Base-by-base conservation (phyloP, 2,329 filamentous ascomycete species). In the Neophaeococcomyces mojaviensis region DNA sequence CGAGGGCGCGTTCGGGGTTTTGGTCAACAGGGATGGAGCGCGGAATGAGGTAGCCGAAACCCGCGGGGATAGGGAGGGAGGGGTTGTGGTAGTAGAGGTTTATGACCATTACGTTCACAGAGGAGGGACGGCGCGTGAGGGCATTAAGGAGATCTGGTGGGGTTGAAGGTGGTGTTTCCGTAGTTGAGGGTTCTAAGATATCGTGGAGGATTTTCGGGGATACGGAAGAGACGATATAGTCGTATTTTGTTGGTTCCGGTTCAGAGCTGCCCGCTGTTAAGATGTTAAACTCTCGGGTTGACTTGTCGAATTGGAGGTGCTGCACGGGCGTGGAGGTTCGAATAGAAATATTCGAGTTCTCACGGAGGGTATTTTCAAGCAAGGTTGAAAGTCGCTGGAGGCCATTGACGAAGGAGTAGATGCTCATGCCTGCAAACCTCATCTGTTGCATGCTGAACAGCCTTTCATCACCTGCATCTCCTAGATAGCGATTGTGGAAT, bases 21-120 rank as follows among this genome's bases (percentile, higher is more conserved):
- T 87, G 74, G 31, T 79, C 78, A 39, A 74, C 72, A 2, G 82
- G 76, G 1, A 86, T 74, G 13, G 81, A 81, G 49, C 81, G 79
- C 1, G 92, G 90, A 49, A 98, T 85, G 4, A 98, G 78, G 64
- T 97, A 97, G 53, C 92, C 92, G 61, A 97, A 94, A 15, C 89
- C 92, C 24, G 72, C 68, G 4, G 41, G 34, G 12, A 78, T 77
- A 39, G 86, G 72, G 30, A 94, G 68, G 47, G 77, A 60, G 5
- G 81, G 73, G 35, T 79, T 72, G 1, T 74, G 70, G 64, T 84
- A 98, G 74, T 84, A 96, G 39, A 98, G 73, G 66, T 95, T 96
- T 50, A 98, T 84, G 2, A 89, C 86, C 81, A 89, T 89, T 55
- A 96, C 88, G 26, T 82, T 89, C 24, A 90, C 84, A 30, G 82